phyloP scores from a whole-genome alignment of 2,329 filamentous ascomycete genomes.

The Mariannaea elegans region DNA sequence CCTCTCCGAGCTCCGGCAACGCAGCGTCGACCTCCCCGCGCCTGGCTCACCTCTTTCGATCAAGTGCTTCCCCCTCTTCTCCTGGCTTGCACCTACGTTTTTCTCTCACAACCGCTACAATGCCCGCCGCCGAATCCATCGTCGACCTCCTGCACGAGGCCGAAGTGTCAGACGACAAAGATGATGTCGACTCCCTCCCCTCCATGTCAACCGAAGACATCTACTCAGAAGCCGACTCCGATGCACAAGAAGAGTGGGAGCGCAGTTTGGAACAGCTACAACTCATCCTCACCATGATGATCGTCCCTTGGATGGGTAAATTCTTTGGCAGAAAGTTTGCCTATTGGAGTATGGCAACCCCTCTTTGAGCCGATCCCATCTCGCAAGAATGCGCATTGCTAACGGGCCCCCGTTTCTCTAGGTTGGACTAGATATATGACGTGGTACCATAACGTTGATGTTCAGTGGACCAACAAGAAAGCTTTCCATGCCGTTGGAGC shows the following conservation, averaged over 20 bases:
- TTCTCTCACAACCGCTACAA: slow-evolving; percentile 22
- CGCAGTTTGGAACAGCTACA: slow-evolving; percentile 94
- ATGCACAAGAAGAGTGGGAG: slow-evolving; percentile 95
- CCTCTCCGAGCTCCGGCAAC: slow-evolving; percentile 8
- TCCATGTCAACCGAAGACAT: slow-evolving; percentile 67
- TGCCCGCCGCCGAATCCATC: slow-evolving; percentile 54
- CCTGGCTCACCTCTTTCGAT: not conserved
- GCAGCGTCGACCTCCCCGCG: slow-evolving; percentile 5
- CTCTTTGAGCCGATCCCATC: not conserved
- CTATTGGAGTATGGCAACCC: slow-evolving; percentile 84
- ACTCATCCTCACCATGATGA: slow-evolving; percentile 89
- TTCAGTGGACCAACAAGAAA: slow-evolving; percentile 70
- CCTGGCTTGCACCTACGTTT: not conserved
- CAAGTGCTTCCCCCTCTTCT: not conserved
- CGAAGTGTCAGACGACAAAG: slow-evolving; percentile 57
- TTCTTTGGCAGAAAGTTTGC: slow-evolving; percentile 94
- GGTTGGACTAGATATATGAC: slow-evolving; percentile 95
- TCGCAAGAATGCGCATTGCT: slow-evolving; percentile 19
- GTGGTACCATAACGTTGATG: slow-evolving; percentile 86
- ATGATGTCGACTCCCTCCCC: slow-evolving; percentile 71
- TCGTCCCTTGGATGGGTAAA: slow-evolving; percentile 94
- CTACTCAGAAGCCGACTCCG: slow-evolving; percentile 71
- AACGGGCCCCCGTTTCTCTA: slow-evolving; percentile 46
- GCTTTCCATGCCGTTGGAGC: slow-evolving; percentile 71
- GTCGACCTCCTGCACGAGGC: slow-evolving; percentile 62